phyloP scores from a whole-genome alignment of 768 basidiomycete species.

The Amyloporia xantha region DNA sequence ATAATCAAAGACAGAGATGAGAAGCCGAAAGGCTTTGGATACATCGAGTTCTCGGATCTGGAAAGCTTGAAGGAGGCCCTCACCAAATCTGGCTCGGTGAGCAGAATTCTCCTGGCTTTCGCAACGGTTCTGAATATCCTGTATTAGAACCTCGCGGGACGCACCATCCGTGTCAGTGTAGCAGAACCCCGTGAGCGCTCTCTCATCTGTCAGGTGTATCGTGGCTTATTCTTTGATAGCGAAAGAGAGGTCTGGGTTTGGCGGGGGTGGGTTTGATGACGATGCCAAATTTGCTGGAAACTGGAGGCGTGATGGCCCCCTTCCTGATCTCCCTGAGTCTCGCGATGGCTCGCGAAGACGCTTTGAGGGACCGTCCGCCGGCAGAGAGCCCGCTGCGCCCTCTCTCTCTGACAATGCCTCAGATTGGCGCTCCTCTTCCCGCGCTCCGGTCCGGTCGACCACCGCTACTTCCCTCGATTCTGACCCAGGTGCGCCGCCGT shows the following conservation, averaged over 20 bases:
- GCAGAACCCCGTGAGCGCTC: slow-evolving; percentile 96
- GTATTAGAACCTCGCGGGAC: slow-evolving; percentile 60
- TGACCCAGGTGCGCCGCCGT: slow-evolving; percentile 42
- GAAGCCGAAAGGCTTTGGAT: slow-evolving; percentile 96
- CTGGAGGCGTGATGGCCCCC: slow-evolving; percentile 86
- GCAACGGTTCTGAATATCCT: background rate
- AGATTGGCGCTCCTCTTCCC: slow-evolving; percentile 68
- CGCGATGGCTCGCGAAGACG: slow-evolving; percentile 62
- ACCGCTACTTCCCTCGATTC: slow-evolving; percentile 24
- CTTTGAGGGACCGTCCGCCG: slow-evolving; percentile 46
- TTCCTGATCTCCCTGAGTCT: slow-evolving; percentile 59
- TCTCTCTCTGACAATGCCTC: slow-evolving; percentile 52
- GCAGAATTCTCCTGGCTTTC: slow-evolving; percentile 20
- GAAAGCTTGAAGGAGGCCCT: slow-evolving; percentile 85
- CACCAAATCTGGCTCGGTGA: slow-evolving; percentile 59
- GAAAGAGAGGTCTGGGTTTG: slow-evolving; percentile 63
- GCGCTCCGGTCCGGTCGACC: slow-evolving; percentile 30
- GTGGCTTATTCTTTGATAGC: slow-evolving; percentile 36
- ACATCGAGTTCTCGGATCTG: slow-evolving; percentile 88
- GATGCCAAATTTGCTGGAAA: slow-evolving; percentile 76
- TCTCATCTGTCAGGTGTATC: slow-evolving; percentile 15
- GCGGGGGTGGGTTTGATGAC: slow-evolving; percentile 50
- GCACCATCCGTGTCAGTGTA: slow-evolving; percentile 84
- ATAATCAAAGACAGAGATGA: slow-evolving; percentile 91
- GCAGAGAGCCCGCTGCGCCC: slow-evolving; percentile 35